These are phyloP conservation scores for Conidiobolus incongruus DNA, from an alignment of 371 early-diverging fungal genomes.

Conservation along the genomic window DNA sequence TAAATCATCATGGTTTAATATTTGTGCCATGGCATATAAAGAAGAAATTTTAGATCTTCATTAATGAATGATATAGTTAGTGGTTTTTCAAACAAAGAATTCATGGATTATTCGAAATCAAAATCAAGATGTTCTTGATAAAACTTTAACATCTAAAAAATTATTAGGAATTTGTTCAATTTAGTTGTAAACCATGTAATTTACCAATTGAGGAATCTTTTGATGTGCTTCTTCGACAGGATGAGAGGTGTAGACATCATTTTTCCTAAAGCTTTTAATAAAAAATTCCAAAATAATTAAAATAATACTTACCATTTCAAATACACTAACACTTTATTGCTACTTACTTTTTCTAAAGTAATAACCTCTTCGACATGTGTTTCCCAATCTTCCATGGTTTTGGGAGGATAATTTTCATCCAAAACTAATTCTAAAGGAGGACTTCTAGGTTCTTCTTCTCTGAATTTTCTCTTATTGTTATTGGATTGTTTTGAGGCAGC, in stretches of 20 bases:
- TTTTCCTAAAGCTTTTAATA: constrained; percentile 1
- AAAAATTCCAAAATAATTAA: neutral
- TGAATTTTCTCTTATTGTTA: too few species aligned
- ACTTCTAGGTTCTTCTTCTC: too few species aligned
- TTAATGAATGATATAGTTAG: too few species aligned
- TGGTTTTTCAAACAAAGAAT: too few species aligned
- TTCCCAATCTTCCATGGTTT: constrained; percentile 3
- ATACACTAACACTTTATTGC: neutral
- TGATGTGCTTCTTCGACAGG: neutral
- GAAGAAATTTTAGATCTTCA: too few species aligned
- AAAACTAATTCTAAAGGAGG: neutral
- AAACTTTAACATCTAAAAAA: constrained; percentile 2
- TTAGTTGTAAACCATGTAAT: neutral
- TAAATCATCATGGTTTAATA: too few species aligned
- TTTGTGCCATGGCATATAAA: too few species aligned
- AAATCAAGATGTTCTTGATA: constrained; percentile 3
- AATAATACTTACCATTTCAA: neutral
- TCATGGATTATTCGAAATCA: too few species aligned
- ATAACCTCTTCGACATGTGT: constrained; percentile 2
- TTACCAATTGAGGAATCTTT: constrained; percentile 3
- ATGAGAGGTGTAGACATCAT: constrained; percentile 2
- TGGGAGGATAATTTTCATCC: constrained; percentile 2
- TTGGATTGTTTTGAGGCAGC: neutral
- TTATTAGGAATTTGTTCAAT: too few species aligned
- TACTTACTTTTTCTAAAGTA: neutral